phyloP scores from a whole-genome alignment of 345 rosid species.

The Turnera subulata region DNA sequence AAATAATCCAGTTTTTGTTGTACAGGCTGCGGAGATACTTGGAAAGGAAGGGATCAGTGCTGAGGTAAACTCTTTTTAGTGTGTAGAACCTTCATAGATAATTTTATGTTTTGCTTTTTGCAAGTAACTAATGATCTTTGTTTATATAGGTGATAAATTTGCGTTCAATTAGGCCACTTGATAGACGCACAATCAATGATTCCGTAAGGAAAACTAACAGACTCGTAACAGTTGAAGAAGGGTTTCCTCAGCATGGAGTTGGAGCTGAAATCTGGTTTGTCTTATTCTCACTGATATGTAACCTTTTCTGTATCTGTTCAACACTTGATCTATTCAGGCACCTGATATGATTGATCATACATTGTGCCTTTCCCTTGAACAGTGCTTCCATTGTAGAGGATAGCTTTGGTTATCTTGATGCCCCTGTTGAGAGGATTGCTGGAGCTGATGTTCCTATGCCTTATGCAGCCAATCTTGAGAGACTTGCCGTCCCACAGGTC shows the following conservation, averaged over 20 bases:
- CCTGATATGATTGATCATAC: background rate
- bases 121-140: background rate
- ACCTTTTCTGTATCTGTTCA: background rate
- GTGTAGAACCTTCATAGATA: background rate
- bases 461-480: conserved; percentile 82
- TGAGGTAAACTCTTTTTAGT: conserved; percentile 47
- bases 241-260: conserved; percentile 90
- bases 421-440: conserved; percentile 77
- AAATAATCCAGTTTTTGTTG: conserved; percentile 12
- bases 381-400: conserved; percentile 77
- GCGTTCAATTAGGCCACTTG: conserved; percentile 83
- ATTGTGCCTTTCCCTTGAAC: conserved; percentile 16
- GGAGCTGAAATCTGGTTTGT: conserved; percentile 88
- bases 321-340: background rate
- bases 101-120: background rate
- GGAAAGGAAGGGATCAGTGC: conserved; percentile 83
- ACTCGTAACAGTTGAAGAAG: conserved; percentile 93
- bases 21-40: conserved; percentile 81
- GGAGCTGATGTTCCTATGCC: conserved; percentile 98
- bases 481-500: conserved; percentile 91
- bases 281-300: conserved; percentile 7
- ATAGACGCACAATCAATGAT: conserved; percentile 72
- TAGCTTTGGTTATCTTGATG: conserved; percentile 81
- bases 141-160: conserved; percentile 67
- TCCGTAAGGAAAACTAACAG: conserved; percentile 96